Percentiles rank a stretch among this genome's conserved stretches.
phyloP scores from a whole-genome alignment of 2,329 filamentous ascomycete genomes.

The Mollisiaceae sp. region DNA sequence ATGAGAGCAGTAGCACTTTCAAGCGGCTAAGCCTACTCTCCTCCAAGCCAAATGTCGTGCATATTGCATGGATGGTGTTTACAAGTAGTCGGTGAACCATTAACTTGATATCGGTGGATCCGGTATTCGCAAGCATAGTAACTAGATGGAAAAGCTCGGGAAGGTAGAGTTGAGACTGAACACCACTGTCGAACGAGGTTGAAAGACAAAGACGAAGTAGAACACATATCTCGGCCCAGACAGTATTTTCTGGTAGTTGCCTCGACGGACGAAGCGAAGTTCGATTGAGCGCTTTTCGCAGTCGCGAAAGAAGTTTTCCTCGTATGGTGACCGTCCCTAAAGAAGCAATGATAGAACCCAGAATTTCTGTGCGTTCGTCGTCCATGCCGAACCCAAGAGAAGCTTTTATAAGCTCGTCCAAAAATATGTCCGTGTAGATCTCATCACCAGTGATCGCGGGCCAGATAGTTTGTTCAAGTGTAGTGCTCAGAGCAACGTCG shows the following conservation, averaged over 20 bases:
- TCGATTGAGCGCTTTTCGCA: slow-evolving; percentile 70
- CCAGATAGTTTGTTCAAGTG: slow-evolving; percentile 70
- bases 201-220: slow-evolving; percentile 69
- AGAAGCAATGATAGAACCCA: slow-evolving; percentile 66
- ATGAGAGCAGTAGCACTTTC: slow-evolving; percentile 58
- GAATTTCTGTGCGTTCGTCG: slow-evolving; percentile 62
- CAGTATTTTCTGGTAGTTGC: slow-evolving; percentile 67
- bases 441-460: slow-evolving; percentile 69
- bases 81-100: slow-evolving; percentile 67
- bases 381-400: slow-evolving; percentile 62
- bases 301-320: slow-evolving; percentile 67
- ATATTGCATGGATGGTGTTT: slow-evolving; percentile 71
- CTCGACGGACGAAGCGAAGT: slow-evolving; percentile 71
- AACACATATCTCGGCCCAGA: slow-evolving; percentile 73
- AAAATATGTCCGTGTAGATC: slow-evolving; percentile 66
- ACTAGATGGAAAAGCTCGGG: slow-evolving; percentile 74
- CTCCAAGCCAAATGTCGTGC: slow-evolving; percentile 67
- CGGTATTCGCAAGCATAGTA: slow-evolving; percentile 72
- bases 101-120: slow-evolving; percentile 59
- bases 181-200: slow-evolving; percentile 69
- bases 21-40: slow-evolving; percentile 55
- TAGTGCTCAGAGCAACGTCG: slow-evolving; percentile 62
- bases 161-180: slow-evolving; percentile 70
- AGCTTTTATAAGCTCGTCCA: slow-evolving; percentile 70
- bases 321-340: slow-evolving; percentile 69